Evolutionary conservation across 1,284 basidiomycete species (phyloP), one percentile per base, ranked within the genome.

Genomic region (Trichosporon coremiiforme): DNA sequence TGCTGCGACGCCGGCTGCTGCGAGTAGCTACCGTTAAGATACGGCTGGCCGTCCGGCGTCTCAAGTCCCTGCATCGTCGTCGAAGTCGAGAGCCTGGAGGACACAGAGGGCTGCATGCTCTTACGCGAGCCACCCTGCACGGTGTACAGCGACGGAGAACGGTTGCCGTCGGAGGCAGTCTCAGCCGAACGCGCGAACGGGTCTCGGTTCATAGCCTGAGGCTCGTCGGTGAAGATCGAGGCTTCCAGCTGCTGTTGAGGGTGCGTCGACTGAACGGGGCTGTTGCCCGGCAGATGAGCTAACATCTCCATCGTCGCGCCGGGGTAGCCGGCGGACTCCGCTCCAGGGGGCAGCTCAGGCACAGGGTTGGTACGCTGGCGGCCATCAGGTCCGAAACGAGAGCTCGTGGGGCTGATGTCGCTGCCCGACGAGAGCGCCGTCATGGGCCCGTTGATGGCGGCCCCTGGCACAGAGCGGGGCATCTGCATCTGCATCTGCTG

Each of bases 341-440:
- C 72, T 9, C 72, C 72, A 2, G 72, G 72, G 1, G 72, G 72
- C 7, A 73, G 38, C 65, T 73, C 72, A 22, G 66, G 68, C 2
- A 62, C 22, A 8, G 70, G 68, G 8, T 66, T 70, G 4, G 72
- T 71, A 29, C 72, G 65, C 25, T 68, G 70, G 4, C 72, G 69
- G 2, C 50, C 66, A 22, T 69, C 70, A 5, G 57, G 20, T 35
- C 70, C 73, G 71, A 77, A 83, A 15, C 78, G 73, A 22, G 80
- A 81, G 68, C 77, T 79, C 5, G 80, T 80, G 0, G 82, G 82
- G 71, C 76, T 78, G 12, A 71, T 72, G 50, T 75, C 69, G 33
- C 67, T 69, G n/a, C 64, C 68, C 15, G 68, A 68, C 12, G 63
- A 64, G 5, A 25, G 35, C 0, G 73, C 74, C 10, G 57, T 60